Evolutionary conservation across 768 basidiomycete genomes (phyloP).

Genomic region (Phlebiopsis gigantea): DNA sequence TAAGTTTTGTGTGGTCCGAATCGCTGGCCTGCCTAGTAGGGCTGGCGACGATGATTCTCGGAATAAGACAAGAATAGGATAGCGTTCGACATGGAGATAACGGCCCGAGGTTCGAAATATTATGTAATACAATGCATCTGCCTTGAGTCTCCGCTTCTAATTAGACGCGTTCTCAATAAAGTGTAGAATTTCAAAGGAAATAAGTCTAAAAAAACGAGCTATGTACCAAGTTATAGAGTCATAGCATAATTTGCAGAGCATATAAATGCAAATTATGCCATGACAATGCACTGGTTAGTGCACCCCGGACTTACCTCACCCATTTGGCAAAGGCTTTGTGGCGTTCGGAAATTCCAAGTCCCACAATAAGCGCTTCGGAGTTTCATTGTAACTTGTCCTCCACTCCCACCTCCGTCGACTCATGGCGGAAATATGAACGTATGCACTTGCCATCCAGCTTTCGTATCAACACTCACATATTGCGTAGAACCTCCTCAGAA

Average conservation of each 20-base stretch:
- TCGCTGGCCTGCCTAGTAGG: too few relatives aligned
- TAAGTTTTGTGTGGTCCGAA: too few relatives aligned
- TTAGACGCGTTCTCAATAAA: too few relatives aligned
- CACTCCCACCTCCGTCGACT: conserved; percentile 23
- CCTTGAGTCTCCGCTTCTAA: too few relatives aligned
- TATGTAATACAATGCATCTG: too few relatives aligned
- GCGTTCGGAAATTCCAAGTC: not conserved
- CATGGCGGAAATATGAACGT: conserved; percentile 35
- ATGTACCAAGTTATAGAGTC: not conserved
- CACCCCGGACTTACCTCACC: not conserved
- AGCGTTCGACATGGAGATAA: too few relatives aligned
- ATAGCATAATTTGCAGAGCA: not conserved
- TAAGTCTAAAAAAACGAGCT: not conserved
- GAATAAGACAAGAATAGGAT: too few relatives aligned
- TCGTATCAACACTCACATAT: conserved; percentile 6
- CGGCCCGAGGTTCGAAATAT: too few relatives aligned
- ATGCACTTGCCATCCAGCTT: conserved; percentile 27
- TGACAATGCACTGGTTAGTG: not conserved
- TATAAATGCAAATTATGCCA: not conserved
- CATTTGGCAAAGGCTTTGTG: conserved; percentile 1
- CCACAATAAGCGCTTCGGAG: conserved; percentile 20
- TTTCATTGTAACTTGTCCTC: conserved; percentile 17
- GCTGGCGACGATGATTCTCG: too few relatives aligned
- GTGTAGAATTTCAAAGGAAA: not conserved
- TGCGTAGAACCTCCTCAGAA: conserved; percentile 80